These are phyloP conservation scores for Phytopythium sindhum DNA, from an alignment of 352 stramenopile species.

Conservation along the genomic window DNA sequence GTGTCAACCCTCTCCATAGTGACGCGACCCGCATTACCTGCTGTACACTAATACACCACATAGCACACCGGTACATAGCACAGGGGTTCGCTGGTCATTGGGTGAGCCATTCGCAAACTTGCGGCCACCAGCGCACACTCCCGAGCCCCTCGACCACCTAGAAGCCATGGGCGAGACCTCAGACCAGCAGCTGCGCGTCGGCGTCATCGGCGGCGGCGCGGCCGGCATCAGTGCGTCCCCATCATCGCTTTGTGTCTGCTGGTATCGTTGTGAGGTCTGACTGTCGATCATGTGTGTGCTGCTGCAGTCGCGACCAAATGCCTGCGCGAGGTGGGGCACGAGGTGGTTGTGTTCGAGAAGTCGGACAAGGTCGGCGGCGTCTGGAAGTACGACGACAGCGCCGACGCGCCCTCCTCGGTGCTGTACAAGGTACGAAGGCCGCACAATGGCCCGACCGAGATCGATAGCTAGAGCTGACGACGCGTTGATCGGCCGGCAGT, in stretches of 20 bases:
- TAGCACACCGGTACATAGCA: no score
- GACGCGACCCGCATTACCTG: neutral
- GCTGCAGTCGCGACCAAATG: slow-evolving; percentile 64
- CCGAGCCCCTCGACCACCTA: neutral
- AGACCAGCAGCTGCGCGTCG: slow-evolving; percentile 31
- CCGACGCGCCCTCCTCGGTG: slow-evolving; percentile 40
- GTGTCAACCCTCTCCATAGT: no score
- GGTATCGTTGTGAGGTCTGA: neutral
- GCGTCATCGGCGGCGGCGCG: slow-evolving; percentile 67
- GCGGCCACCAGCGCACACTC: neutral
- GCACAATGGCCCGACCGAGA: slow-evolving; percentile 1
- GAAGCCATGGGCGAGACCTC: neutral
- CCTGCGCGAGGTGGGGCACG: slow-evolving; percentile 58
- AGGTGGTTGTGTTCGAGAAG: slow-evolving; percentile 77
- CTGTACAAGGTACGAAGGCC: slow-evolving; percentile 53
- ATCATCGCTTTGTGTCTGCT: neutral
- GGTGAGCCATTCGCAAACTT: slow-evolving; percentile 9
- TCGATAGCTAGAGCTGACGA: no score
- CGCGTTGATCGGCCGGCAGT: slow-evolving; percentile 21
- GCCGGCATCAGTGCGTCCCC: slow-evolving; percentile 71
- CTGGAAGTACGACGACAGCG: slow-evolving; percentile 70
- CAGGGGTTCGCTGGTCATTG: neutral
- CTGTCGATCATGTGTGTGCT: slow-evolving; percentile 6
- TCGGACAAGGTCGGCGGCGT: slow-evolving; percentile 53
- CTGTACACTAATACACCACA: no score